Evolutionary conservation across 2,329 filamentous ascomycete genomes (phyloP), one percentile per base, ranked within the genome.

Genomic region (Drechslerella coelobrocha): DNA sequence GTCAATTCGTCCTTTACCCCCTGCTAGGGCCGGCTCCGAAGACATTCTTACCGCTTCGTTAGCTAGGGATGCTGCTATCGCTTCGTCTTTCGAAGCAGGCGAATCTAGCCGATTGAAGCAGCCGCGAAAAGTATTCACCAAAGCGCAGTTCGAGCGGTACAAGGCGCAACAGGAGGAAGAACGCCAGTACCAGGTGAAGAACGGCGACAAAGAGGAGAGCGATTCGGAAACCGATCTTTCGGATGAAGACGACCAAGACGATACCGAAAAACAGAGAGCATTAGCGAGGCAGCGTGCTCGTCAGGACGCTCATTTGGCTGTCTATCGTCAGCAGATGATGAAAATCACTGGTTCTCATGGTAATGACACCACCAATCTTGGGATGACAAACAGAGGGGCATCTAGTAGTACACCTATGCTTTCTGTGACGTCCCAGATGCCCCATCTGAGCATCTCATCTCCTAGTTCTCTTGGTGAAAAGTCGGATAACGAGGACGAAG

Each of bases 291-390:
- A 94, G 78, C 84, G 92, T 73, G 86, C 87, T 76, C 94, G 92
- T 81, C 92, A 96, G 78, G 91, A 96, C 79, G 92, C 92, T 10
- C 91, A 94, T 78, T 88, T 96, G 82, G 85, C 91, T 1, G 88
- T 96, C 1, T 96, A 96, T 78, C 86, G 92, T 65, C 92, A 96
- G 78, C 90, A 94, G 79, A 96, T 96, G 92, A 96, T 93, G 89
- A 96, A 96, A 80, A 89, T 94, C 27, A 95, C 91, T 0, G 92
- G 92, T 51, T 90, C 73, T 2, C 72, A 75, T 26, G 74, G 68
- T 6, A 73, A 73, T 21, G 73, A 76, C 39, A 72, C 72, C 27
- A 72, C 74, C 19, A 73, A 74, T 47, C 61, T 72, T 6, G 72
- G 72, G 43, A 78, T 62, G 73, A 75, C 66, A 23, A 74, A 74